Evolutionary conservation across 257 asterid species (phyloP).

Genomic region (Gentiana macrophylla): DNA sequence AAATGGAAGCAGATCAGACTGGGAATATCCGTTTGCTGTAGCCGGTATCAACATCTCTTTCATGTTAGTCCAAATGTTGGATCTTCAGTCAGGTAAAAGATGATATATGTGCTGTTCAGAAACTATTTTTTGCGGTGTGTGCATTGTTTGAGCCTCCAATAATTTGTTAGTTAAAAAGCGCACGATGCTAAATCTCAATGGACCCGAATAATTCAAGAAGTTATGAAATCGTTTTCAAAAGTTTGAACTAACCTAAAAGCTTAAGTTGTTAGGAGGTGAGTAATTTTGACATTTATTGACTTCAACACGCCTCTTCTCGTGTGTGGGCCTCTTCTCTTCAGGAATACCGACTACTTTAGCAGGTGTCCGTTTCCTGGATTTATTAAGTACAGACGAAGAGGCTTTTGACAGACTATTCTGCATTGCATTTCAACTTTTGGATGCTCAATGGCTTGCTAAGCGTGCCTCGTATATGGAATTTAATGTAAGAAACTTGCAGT

Average conservation of each 20-base stretch:
- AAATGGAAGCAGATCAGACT: conserved; percentile 79
- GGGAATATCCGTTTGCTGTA: conserved; percentile 99
- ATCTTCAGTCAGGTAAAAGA: conserved; percentile 80
- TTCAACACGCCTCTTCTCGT: too few relatives aligned
- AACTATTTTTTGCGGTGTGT: not conserved
- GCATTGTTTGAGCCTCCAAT: not conserved
- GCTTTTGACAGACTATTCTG: conserved; percentile 89
- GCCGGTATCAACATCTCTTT: conserved; percentile 95
- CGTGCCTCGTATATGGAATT: conserved; percentile 97
- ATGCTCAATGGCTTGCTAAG: conserved; percentile 83
- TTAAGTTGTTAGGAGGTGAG: too few relatives aligned
- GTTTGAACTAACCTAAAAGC: too few relatives aligned
- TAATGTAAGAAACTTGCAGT: conserved; percentile 36
- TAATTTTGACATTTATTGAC: too few relatives aligned
- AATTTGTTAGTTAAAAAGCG: not conserved
- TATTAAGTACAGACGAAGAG: conserved; percentile 66
- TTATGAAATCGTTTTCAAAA: too few relatives aligned
- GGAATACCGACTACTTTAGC: conserved; percentile 56
- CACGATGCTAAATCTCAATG: too few relatives aligned
- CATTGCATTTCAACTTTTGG: conserved; percentile 79
- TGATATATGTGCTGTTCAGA: not conserved
- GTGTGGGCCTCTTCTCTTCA: conserved; percentile 15
- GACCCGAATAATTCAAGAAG: too few relatives aligned
- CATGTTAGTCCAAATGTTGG: conserved; percentile 90
- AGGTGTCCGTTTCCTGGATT: conserved; percentile 60